These are phyloP conservation scores for Erodium moschatum DNA, from an alignment of 441 rosid genomes.

Conservation along the genomic window DNA sequence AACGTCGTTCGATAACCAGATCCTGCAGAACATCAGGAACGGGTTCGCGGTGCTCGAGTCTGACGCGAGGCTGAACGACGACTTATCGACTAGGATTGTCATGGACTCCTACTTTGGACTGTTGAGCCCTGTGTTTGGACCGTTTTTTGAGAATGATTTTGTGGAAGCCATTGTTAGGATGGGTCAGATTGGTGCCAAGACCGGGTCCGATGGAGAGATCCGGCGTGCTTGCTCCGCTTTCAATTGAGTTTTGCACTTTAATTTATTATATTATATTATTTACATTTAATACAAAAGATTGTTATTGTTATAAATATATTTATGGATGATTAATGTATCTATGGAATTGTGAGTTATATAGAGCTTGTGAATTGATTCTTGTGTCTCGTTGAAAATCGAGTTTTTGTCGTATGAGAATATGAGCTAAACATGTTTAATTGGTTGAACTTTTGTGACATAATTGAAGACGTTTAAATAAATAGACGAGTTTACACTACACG, in stretches of 20 bases:
- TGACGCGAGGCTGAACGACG: slow-evolving; percentile 22
- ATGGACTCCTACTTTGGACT: slow-evolving; percentile 21
- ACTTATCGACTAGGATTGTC: slow-evolving; percentile 11
- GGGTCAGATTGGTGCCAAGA: slow-evolving; percentile 38
- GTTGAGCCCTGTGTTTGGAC: slow-evolving; percentile 14
- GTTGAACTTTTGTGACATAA: too few species aligned
- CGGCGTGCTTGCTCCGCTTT: slow-evolving; percentile 49
- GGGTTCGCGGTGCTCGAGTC: slow-evolving; percentile 21
- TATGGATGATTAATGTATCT: too few species aligned
- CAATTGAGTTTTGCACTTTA: slow-evolving; percentile 22
- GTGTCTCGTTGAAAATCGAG: too few species aligned
- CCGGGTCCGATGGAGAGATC: slow-evolving; percentile 39
- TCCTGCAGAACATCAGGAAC: slow-evolving; percentile 17
- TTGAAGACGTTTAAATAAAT: too few species aligned
- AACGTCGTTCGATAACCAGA: slow-evolving; percentile 17
- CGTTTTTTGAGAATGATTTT: slow-evolving; percentile 20
- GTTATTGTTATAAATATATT: too few species aligned
- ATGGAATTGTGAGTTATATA: too few species aligned
- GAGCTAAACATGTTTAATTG: too few species aligned
- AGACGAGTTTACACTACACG: too few species aligned
- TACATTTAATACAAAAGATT: too few species aligned
- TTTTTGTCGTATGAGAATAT: too few species aligned
- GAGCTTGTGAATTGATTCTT: too few species aligned
- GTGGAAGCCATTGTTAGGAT: slow-evolving; percentile 17
- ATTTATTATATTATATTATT: too few species aligned